Evolutionary conservation across 306 rosid genomes (phyloP).

Genomic region (Cyclanthera cordifolia): DNA sequence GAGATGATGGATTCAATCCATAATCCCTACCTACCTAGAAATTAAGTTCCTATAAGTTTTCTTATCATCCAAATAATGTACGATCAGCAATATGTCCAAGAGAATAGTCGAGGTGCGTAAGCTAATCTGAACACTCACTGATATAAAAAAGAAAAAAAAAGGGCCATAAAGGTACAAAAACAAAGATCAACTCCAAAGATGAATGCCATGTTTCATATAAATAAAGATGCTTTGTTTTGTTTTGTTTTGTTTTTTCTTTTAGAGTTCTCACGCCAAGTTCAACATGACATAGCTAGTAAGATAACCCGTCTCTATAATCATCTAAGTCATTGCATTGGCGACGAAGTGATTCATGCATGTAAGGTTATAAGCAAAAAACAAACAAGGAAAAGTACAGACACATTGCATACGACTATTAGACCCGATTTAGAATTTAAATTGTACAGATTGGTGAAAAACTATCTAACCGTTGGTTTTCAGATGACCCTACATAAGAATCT

Average conservation of each 20-base stretch:
- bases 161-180: background rate
- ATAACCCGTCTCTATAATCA: background rate
- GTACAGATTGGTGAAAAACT: background rate
- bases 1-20: too few species aligned
- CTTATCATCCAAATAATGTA: too few species aligned
- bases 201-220: background rate
- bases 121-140: too few species aligned
- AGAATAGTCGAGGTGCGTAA: too few species aligned
- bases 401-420: background rate
- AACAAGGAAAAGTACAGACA: background rate
- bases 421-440: constrained; percentile 1
- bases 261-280: background rate
- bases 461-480: constrained; percentile 5
- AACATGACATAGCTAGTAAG: background rate
- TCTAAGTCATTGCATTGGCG: background rate
- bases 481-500: constrained; percentile 13
- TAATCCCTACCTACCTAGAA: too few species aligned
- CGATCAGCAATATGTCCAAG: too few species aligned
- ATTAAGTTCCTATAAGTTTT: too few species aligned
- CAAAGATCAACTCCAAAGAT: background rate
- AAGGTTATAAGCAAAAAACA: background rate
- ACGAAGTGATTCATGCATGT: background rate
- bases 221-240: background rate
- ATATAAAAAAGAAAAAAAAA: too few species aligned
- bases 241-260: background rate